These are phyloP conservation scores for Sphaerosporella brunnea DNA, from an alignment of 495 filamentous ascomycete species.

Conservation along the genomic window DNA sequence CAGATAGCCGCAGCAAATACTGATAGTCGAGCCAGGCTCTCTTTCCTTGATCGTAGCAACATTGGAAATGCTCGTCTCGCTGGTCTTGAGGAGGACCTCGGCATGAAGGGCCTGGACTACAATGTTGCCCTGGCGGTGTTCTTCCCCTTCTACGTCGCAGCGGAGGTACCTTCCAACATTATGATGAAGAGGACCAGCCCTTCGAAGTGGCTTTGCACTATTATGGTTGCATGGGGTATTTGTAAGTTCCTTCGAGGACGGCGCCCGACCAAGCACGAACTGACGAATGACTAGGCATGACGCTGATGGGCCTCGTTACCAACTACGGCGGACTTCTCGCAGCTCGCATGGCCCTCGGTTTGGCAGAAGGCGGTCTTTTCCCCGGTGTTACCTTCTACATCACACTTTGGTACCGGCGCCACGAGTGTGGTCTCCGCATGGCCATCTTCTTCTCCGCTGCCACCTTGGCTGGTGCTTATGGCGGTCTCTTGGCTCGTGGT, in stretches of 20 bases:
- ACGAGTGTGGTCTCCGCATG: constrained; percentile 41
- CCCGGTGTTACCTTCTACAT: constrained; percentile 61
- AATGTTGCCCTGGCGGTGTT: constrained; percentile 49
- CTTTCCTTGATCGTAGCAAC: constrained; percentile 43
- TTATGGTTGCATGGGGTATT: constrained; percentile 41
- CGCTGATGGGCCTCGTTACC: constrained; percentile 40
- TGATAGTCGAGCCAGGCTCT: constrained; percentile 20
- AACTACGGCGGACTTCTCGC: constrained; percentile 39
- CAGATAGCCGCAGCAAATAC: neutral
- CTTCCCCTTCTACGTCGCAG: constrained; percentile 48
- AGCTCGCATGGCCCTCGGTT: constrained; percentile 42
- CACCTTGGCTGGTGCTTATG: constrained; percentile 38
- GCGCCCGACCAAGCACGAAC: too few species aligned
- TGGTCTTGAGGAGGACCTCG: constrained; percentile 38
- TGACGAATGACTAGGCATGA: constrained; percentile 41
- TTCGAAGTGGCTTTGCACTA: constrained; percentile 39
- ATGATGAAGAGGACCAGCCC: constrained; percentile 48
- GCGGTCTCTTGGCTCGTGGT: constrained; percentile 47
- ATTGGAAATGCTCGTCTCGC: constrained; percentile 59
- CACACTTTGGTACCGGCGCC: constrained; percentile 56
- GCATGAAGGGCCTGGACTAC: constrained; percentile 42
- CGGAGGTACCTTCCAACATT: constrained; percentile 49
- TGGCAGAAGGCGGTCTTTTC: constrained; percentile 46
- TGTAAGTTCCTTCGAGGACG: constrained; percentile 34
- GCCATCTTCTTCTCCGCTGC: constrained; percentile 51